phyloP scores from a whole-genome alignment of 2,329 filamentous ascomycete species.

The Venturia aucupariae region DNA sequence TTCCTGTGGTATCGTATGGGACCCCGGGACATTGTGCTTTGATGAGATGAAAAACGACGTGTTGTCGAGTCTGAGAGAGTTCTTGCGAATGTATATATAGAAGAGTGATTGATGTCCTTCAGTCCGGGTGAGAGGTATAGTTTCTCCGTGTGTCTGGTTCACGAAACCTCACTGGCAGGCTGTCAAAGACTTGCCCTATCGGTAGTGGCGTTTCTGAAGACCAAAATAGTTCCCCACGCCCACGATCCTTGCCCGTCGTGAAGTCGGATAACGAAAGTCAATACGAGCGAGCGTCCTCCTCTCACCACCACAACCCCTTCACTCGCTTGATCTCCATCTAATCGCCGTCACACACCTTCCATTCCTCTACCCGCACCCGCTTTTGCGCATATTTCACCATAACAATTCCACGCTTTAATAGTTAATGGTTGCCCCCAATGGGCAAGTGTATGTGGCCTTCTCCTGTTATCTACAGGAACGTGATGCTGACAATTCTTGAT shows the following conservation, averaged over 20 bases:
- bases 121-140: not conserved
- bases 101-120: not conserved
- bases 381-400: not conserved
- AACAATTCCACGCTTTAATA: not conserved
- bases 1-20: too few relatives aligned
- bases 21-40: not conserved
- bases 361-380: not conserved
- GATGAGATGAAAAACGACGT: not conserved
- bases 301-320: not conserved
- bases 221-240: not conserved
- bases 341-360: not conserved
- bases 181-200: not conserved
- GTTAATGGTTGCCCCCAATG: constrained; percentile 21
- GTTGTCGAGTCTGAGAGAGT: not conserved
- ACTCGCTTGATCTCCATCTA: not conserved
- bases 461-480: not conserved
- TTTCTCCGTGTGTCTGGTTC: not conserved
- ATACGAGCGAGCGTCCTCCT: not conserved
- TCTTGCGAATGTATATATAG: not conserved
- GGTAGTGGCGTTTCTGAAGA: not conserved
- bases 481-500: not conserved
- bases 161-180: not conserved
- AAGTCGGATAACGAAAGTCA: not conserved
- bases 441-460: constrained; percentile 32
- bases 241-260: not conserved